Evolutionary conservation across 345 rosid species (phyloP), one percentile per base, ranked within the genome.

Genomic region (Gynandropsis gynandra): DNA sequence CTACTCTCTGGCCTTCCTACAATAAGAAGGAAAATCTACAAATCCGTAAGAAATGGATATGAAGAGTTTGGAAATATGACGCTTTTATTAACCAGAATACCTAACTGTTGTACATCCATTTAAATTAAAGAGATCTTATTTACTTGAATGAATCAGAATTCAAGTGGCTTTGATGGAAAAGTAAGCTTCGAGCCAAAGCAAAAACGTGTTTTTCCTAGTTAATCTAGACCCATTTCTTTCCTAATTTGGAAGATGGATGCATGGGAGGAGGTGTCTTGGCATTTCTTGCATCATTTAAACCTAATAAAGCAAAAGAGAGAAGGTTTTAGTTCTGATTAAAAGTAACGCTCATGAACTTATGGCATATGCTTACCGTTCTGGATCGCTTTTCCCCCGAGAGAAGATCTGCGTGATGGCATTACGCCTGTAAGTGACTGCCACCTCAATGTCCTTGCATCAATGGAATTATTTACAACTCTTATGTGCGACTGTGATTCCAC

Each of bases 201-300:
- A 63, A 31, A 19, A 53, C 54, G 31, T 42, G 55, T 50, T 47
- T 31, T 50, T n/a, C 42, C 42, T 50, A 33, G 12, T 6, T 15
- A 36, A 24, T 50, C 68, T 63, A 80, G 31, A 70, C 29, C 82
- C 81, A 75, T 61, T 68, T 65, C 54, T 75, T 83, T 50, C 44
- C 46, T 32, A 69, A 50, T 59, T 61, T 67, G 46, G 80, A 58
- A 13, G 80, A 60, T 18, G 80, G 62, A 39, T 69, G 74, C 64
- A 63, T 47, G n/a, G 87, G 79, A 61, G 96, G 89, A 2, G 90
- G 96, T 18, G 98, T 84, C 76, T 59, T 79, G 33, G 87, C 81
- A 66, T 72, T 82, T 71, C 87, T 70, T 38, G 58, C 59, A n/a
- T 64, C 77, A 61, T 63, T 70, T 62, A 62, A 64, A 53, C 64